Percentiles rank a stretch among this genome's conserved stretches.
Evolutionary conservation across 1,284 basidiomycete species (phyloP).

Genomic region (Moesziomyces antarcticus): DNA sequence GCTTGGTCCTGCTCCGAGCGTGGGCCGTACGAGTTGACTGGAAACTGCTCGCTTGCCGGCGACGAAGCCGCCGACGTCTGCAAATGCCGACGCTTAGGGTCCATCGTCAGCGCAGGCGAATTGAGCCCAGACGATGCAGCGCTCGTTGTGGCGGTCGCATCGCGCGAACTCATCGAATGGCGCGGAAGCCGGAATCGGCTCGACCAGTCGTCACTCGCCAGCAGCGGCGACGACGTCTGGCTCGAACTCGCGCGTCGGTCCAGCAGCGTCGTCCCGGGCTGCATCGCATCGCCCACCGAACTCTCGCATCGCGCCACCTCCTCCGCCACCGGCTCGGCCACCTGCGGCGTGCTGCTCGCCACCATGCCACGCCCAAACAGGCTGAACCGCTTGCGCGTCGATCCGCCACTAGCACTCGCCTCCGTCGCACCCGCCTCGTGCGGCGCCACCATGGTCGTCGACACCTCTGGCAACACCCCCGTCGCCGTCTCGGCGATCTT

Average conservation of each 20-base stretch:
- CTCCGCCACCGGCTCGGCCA: slow-evolving; percentile 4
- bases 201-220: slow-evolving; percentile 30
- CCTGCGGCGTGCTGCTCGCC: slow-evolving; percentile 11
- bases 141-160: slow-evolving; percentile 3
- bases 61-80: slow-evolving; percentile 25
- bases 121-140: slow-evolving; percentile 17
- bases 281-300: slow-evolving; percentile 18
- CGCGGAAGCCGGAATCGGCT: slow-evolving; percentile 31
- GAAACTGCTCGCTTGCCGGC: slow-evolving; percentile 30
- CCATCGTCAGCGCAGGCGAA: slow-evolving; percentile 38
- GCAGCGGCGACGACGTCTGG: slow-evolving; percentile 16
- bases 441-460: neutral
- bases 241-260: slow-evolving; percentile 25
- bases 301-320: slow-evolving; percentile 17
- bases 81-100: slow-evolving; percentile 23
- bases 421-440: slow-evolving; percentile 8
- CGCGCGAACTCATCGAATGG: slow-evolving; percentile 17
- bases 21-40: slow-evolving; percentile 44
- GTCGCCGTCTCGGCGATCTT: slow-evolving; percentile 7
- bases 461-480: neutral
- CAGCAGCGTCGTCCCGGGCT: slow-evolving; percentile 6
- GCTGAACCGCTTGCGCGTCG: slow-evolving; percentile 29
- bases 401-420: neutral
- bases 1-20: slow-evolving; percentile 30
- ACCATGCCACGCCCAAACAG: slow-evolving; percentile 28